A percentile compares a stretch with the other conserved stretches of the same genome.
Conservation (phyloP, 768 basidiomycete species). For the Rhizopogon vinicolor region DNA sequence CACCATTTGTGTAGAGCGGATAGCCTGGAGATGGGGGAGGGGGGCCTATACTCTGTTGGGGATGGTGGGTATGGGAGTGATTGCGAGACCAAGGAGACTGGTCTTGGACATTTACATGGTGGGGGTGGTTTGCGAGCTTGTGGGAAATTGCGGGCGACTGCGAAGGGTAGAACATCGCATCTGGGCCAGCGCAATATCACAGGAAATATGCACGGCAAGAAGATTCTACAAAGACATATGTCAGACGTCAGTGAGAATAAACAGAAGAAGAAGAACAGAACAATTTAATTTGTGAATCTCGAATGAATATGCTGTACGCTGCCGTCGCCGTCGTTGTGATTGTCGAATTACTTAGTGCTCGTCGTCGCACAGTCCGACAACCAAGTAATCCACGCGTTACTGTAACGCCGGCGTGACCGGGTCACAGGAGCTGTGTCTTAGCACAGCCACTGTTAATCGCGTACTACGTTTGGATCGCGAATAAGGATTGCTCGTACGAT, state of each 20-base stretch:
- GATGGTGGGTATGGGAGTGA: slow-evolving; percentile 40
- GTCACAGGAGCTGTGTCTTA: neutral
- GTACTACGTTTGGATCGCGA: neutral
- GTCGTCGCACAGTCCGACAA: slow-evolving; percentile 14
- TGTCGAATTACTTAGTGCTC: neutral
- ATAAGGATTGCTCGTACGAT: slow-evolving; percentile 8
- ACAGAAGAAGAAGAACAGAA: neutral
- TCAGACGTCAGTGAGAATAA: neutral
- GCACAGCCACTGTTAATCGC: slow-evolving; percentile 17
- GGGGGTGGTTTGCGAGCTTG: slow-evolving; percentile 59
- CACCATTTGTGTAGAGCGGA: slow-evolving; percentile 70
- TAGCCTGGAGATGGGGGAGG: slow-evolving; percentile 74
- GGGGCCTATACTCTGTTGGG: slow-evolving; percentile 47
- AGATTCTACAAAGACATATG: neutral
- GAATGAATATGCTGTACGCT: slow-evolving; percentile 11
- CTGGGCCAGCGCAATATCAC: slow-evolving; percentile 18
- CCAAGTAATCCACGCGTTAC: neutral
- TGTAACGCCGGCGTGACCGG: slow-evolving; percentile 1
- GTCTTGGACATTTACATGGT: slow-evolving; percentile 41
- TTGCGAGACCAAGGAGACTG: slow-evolving; percentile 64
- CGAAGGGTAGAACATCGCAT: slow-evolving; percentile 81
- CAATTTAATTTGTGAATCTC: slow-evolving; percentile 6
- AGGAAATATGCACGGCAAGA: neutral
- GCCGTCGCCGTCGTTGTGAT: slow-evolving; percentile 7
- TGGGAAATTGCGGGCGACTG: slow-evolving; percentile 78